A percentile compares a stretch with the other conserved stretches of the same genome.
phyloP scores from a whole-genome alignment of 345 rosid species.

The Citrus unshiu region DNA sequence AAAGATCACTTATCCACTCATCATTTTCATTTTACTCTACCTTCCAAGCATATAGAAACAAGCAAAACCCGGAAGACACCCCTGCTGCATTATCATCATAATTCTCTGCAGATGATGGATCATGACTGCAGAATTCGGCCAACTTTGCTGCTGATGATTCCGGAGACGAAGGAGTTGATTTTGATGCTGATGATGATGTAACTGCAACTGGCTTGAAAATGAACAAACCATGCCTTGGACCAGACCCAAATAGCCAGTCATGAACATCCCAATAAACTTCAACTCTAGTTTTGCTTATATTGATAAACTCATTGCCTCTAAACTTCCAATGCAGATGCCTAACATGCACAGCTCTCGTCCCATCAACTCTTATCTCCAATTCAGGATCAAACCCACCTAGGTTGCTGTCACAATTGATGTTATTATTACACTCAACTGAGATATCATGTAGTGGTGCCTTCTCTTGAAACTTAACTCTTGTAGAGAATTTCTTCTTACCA shows the following conservation, averaged over 20 bases:
- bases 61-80: constrained; percentile 40
- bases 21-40: constrained; percentile 20
- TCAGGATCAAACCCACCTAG: constrained; percentile 30
- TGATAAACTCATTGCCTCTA: constrained; percentile 46
- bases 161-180: constrained; percentile 18
- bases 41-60: constrained; percentile 52
- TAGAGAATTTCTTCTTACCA: constrained; percentile 45
- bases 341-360: constrained; percentile 33
- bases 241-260: constrained; percentile 54
- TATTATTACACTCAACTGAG: constrained; percentile 33
- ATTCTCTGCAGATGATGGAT: constrained; percentile 13
- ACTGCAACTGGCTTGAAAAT: constrained; percentile 38
- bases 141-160: constrained; percentile 13
- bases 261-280: constrained; percentile 56
- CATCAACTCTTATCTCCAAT: constrained; percentile 49
- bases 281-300: constrained; percentile 27
- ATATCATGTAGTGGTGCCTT: constrained; percentile 36
- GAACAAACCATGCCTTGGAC: constrained; percentile 51
- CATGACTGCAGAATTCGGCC: constrained; percentile 9
- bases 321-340: constrained; percentile 61
- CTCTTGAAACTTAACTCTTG: constrained; percentile 38
- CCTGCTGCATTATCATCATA: constrained; percentile 6
- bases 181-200: constrained; percentile 9
- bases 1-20: no score
- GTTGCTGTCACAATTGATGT: background rate